Base-by-base conservation (phyloP, 352 stramenopile species). In the Globisporangium emineosum region DNA sequence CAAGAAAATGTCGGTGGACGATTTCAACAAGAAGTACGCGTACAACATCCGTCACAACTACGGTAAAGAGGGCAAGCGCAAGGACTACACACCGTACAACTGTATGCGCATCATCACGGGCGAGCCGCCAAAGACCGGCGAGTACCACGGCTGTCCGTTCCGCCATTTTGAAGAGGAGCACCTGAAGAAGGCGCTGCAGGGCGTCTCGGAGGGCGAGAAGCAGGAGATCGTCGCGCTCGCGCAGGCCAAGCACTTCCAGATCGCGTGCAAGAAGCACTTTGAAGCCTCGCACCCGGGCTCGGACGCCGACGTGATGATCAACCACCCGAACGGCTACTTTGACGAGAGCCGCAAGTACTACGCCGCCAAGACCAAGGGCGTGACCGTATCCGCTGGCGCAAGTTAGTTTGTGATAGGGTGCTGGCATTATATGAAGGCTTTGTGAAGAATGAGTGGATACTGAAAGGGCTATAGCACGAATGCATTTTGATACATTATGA, bases 31-130 rank as follows among this genome's bases (percentile, higher is more conserved):
- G 69, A 90, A 98, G 62, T 99, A 99, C 77, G 79, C 91, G 15
- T 99, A 99, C 87, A 98, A 98, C 77, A 98, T 99, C 58, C 90
- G 97, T 57, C 97, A 99, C 86, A 99, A 98, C 83, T 99, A 99
- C 78, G 98, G 97, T 43, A 99, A 99, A 73, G 98, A 99, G 79
- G 98, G 98, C 56, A 99, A 99, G 69, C 88, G 97, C 61, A 97
- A 96, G 59, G 96, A 98, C 77, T 99, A 99, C 73, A 97, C 90
- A 23, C 94, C 97, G 23, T 98, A 95, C 75, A 97, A 91, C 77
- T 98, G 94, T 73, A 96, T 97, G 71, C 98, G 98, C 65, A 98
- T 99, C 79, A 99, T 99, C 73, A 97, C 97, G 65, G 93, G 95
- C 71, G 85, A 95, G 37, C 92, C 97, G 7, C 94, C 97, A 15